Base-by-base conservation (phyloP, 2,329 filamentous ascomycete genomes). In the Trichophyton mentagrophytes region DNA sequence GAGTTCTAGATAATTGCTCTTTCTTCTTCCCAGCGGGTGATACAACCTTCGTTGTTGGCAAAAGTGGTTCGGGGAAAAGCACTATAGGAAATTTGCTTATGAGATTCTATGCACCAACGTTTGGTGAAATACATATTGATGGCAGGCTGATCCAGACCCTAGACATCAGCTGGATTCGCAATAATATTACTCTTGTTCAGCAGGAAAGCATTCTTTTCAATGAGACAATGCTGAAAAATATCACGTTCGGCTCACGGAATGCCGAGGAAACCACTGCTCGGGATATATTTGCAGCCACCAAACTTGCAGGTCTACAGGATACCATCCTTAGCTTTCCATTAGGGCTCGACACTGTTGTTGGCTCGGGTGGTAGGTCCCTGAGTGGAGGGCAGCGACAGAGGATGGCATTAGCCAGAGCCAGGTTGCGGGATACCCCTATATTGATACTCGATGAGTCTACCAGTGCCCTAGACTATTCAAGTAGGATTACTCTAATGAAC, bases 11-110 rank as follows among this genome's bases (percentile, higher is more conserved):
- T 0, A 74, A 80, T 5, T 81, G 82, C 0, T 85, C 79, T 0
- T 80, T 96, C 63, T 81, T 79, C 65, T 92, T 97, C 61, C 82
- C 85, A 0, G 79, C 86, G 0, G 86, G 88, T 0, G 79, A 88
- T 63, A 84, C 86, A 2, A 89, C 85, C 0, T 96, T 93, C 68
- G 78, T 97, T 1, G 83, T 96, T 57, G 93, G 92, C 0, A 82
- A 81, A 67, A 96, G 90, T 68, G 93, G 93, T 0, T 96, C 89
- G 1, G 92, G 92, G 0, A 97, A 97, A 72, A 96, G 90, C 66
- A 97, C 92, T 0, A 69, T 97, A 1, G 85, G 87, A 0, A 90
- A 89, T 68, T 78, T 97, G 0, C 78, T 97, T 0, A 79, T 90
- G 58, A 83, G 85, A 11, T 88, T 95, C 66, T 96, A 96, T 68